A percentile compares a stretch with the other conserved stretches of the same genome.
These are phyloP conservation scores for Skeletonema menzelii DNA, from an alignment of 108 stramenopile genomes.

Conservation along the genomic window DNA sequence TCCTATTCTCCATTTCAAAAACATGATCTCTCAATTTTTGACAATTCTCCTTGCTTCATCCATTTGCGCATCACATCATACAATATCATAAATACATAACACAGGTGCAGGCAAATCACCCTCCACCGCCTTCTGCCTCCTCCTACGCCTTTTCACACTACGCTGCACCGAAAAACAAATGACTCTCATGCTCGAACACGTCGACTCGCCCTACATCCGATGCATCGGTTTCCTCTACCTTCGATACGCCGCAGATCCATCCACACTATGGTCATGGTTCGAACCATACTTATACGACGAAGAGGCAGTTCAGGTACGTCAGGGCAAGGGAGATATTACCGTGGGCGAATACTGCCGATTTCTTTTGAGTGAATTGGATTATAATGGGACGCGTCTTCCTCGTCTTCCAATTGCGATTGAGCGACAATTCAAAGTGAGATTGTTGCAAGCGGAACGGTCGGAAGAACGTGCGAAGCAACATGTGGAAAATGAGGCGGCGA, in stretches of 20 bases:
- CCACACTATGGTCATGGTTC: slow-evolving; percentile 80
- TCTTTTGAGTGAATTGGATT: slow-evolving; percentile 83
- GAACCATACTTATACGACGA: slow-evolving; percentile 91
- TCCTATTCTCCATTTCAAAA: neutral
- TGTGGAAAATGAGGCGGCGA: slow-evolving; percentile 41
- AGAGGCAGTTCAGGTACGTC: slow-evolving; percentile 65
- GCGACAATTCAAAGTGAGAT: slow-evolving; percentile 89
- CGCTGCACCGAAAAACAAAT: slow-evolving; percentile 93
- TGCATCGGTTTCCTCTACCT: slow-evolving; percentile 95
- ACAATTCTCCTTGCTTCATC: neutral
- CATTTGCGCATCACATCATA: neutral
- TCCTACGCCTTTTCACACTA: slow-evolving; percentile 90
- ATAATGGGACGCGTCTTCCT: slow-evolving; percentile 91
- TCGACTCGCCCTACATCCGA: slow-evolving; percentile 92
- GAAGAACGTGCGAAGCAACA: slow-evolving; percentile 85
- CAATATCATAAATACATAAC: neutral
- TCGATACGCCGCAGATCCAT: slow-evolving; percentile 89
- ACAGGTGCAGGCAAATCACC: slow-evolving; percentile 71
- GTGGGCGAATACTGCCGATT: slow-evolving; percentile 80
- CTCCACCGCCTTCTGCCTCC: slow-evolving; percentile 92
- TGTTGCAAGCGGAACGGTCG: slow-evolving; percentile 87
- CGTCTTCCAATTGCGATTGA: slow-evolving; percentile 91
- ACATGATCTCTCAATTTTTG: slow-evolving; percentile 22
- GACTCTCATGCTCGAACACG: slow-evolving; percentile 81
- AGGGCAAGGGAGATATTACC: slow-evolving; percentile 56